phyloP scores from a whole-genome alignment of 768 basidiomycete genomes.

The Naganishia antarctica region DNA sequence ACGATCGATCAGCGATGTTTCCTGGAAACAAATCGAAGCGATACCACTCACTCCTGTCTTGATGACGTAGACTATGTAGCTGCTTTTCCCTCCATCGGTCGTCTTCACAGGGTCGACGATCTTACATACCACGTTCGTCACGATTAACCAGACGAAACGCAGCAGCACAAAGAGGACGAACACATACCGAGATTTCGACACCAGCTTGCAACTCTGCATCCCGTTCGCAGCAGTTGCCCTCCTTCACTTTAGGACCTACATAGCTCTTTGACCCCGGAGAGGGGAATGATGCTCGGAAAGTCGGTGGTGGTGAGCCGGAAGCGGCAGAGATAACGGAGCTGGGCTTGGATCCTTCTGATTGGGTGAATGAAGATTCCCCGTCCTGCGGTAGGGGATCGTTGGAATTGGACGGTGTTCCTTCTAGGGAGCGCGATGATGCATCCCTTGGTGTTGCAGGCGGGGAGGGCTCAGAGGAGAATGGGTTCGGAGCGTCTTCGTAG shows the following conservation, averaged over 20 bases:
- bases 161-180: background rate
- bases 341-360: slow-evolving; percentile 2
- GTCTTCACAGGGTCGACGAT: slow-evolving; percentile 96
- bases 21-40: too few relatives aligned
- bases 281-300: slow-evolving; percentile 43
- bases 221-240: slow-evolving; percentile 44
- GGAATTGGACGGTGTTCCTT: background rate
- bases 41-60: slow-evolving; percentile 64
- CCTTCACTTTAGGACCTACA: slow-evolving; percentile 41
- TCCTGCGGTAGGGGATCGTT: background rate
- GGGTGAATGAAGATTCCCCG: background rate
- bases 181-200: slow-evolving; percentile 35
- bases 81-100: slow-evolving; percentile 69
- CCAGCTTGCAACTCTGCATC: slow-evolving; percentile 44
- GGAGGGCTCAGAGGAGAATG: slow-evolving; percentile 29
- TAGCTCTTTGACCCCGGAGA: slow-evolving; percentile 32
- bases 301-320: slow-evolving; percentile 43
- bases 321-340: slow-evolving; percentile 26
- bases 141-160: too few relatives aligned
- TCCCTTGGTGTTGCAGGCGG: slow-evolving; percentile 23
- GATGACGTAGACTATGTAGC: slow-evolving; percentile 93
- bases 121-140: too few relatives aligned
- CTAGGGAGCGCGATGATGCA: background rate
- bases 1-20: slow-evolving; percentile 30
- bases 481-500: slow-evolving; percentile 31